Percentiles rank a stretch among this genome's conserved stretches.
Evolutionary conservation across 177 flowering plant species (phyloP).

Genomic region (Vitis hybrid): DNA sequence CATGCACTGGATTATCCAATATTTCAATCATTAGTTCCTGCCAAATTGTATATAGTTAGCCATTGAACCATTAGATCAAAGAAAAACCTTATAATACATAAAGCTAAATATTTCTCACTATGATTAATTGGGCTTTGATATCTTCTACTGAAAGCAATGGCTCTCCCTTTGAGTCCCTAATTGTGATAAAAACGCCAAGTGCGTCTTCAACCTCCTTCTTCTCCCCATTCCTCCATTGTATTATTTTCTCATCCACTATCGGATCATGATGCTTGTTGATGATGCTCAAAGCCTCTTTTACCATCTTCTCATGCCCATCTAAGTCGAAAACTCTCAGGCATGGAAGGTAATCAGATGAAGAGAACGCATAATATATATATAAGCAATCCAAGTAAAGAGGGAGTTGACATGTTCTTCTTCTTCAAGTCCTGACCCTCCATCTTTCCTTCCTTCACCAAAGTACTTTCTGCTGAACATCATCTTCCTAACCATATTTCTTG

Average conservation of each 20-base stretch:
- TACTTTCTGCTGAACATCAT: slow-evolving; percentile 41
- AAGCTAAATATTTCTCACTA: slow-evolving; percentile 7
- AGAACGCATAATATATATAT: slow-evolving; percentile 22
- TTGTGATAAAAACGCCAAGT: slow-evolving; percentile 39
- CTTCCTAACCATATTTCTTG: slow-evolving; percentile 29
- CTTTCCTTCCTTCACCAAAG: slow-evolving; percentile 35
- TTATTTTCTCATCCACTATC: slow-evolving; percentile 32
- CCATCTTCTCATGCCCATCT: slow-evolving; percentile 39
- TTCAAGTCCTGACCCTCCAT: slow-evolving; percentile 46
- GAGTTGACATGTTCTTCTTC: slow-evolving; percentile 41
- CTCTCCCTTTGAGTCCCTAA: slow-evolving; percentile 34
- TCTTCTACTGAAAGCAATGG: slow-evolving; percentile 42
- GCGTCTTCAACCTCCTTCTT: slow-evolving; percentile 35
- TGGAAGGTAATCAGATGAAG: slow-evolving; percentile 45
- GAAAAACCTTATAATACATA: no score
- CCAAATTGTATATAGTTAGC: background rate
- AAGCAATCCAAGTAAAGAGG: slow-evolving; percentile 19
- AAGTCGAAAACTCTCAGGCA: slow-evolving; percentile 34
- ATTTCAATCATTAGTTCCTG: slow-evolving; percentile 50
- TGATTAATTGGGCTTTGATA: slow-evolving; percentile 37
- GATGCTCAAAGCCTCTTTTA: slow-evolving; percentile 20
- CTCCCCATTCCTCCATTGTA: slow-evolving; percentile 28
- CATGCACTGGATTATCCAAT: slow-evolving; percentile 52
- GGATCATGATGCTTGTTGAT: slow-evolving; percentile 34
- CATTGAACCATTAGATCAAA: no score